Base-by-base conservation (phyloP, 768 basidiomycete genomes). In the Boletus huronensis region DNA sequence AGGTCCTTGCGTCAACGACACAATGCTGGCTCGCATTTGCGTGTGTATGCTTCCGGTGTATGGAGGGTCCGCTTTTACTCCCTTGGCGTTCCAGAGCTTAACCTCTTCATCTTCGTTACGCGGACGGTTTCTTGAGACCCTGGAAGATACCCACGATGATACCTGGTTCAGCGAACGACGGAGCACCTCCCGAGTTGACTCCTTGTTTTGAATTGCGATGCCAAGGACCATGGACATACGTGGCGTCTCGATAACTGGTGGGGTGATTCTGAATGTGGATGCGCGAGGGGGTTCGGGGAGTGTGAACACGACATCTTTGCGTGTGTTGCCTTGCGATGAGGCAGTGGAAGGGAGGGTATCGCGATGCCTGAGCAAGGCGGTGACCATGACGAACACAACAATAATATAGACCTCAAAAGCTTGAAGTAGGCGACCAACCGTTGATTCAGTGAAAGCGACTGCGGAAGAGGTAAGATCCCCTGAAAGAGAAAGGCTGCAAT, bases 361-460 rank as follows among this genome's bases (percentile, higher is more conserved):
- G 38, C 54, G 54, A 52, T 68, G 55, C 34, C 53, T 61, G 48
- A 71, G 50, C 62, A 80, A 73, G n/a, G 77, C 70, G 32, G 69
- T 61, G 48, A 85, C 72, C 55, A 87, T 78, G 55, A 77, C 69
- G 63, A 78, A 81, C n/a, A 88, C 67, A 52, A 86, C 74, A 41
- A 85, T 69, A 40, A 83, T 75, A 63, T 84, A 91, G 23, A 84
- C 60, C 62, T 87, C 84, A 32, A 83, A 68, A 14, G 82, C 84
- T 59, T 83, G 79, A 48, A 82, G 66, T 60, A 90, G 81, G 43
- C 85, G 82, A n/a, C 88, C 89, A 1, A 87, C 70, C 10, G 76
- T 75, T 6, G 80, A 81, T 70, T 90, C 89, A 3, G 88, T 81
- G 63, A 90, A 88, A 50, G 75, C 70, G 65, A 85, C 87, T 89